phyloP scores from a whole-genome alignment of 2,329 filamentous ascomycete species.

The Penicillium freii region DNA sequence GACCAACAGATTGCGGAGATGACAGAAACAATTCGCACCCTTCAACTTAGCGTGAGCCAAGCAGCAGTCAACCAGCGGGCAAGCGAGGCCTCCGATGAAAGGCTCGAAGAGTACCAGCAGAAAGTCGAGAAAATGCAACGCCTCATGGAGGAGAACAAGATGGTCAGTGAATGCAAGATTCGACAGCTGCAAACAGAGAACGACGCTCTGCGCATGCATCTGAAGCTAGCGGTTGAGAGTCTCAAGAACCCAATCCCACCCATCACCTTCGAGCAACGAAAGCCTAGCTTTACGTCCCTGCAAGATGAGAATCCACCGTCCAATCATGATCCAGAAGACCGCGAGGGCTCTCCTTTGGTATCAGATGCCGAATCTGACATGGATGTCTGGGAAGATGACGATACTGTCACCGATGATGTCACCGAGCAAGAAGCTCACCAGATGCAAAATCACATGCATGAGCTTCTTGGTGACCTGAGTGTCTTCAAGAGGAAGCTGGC shows the following conservation, averaged over 20 bases:
- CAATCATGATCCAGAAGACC: slow-evolving; percentile 43
- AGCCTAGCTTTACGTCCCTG: slow-evolving; percentile 38
- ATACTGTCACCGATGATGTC: slow-evolving; percentile 51
- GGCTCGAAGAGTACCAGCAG: slow-evolving; percentile 89
- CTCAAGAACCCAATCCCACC: slow-evolving; percentile 85
- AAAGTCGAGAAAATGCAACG: slow-evolving; percentile 88
- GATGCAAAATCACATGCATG: slow-evolving; percentile 81
- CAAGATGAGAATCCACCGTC: slow-evolving; percentile 61
- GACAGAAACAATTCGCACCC: slow-evolving; percentile 84
- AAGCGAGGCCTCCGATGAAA: slow-evolving; percentile 73
- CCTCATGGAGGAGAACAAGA: slow-evolving; percentile 89
- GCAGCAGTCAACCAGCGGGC: slow-evolving; percentile 69
- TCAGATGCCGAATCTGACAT: slow-evolving; percentile 33
- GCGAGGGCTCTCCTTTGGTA: slow-evolving; percentile 25
- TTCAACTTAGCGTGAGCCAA: slow-evolving; percentile 71
- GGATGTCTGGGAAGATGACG: slow-evolving; percentile 49
- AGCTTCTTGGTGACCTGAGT: slow-evolving; percentile 74
- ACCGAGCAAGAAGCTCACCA: slow-evolving; percentile 53
- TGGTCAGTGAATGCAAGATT: slow-evolving; percentile 92
- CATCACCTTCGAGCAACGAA: slow-evolving; percentile 36
- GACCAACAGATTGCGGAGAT: slow-evolving; percentile 93
- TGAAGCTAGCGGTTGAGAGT: slow-evolving; percentile 80
- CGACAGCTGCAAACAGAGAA: slow-evolving; percentile 85
- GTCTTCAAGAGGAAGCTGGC: slow-evolving; percentile 82
- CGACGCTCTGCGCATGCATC: slow-evolving; percentile 80